Base-by-base conservation (phyloP, 140 eudicot species). In the Bidens hawaiensis region DNA sequence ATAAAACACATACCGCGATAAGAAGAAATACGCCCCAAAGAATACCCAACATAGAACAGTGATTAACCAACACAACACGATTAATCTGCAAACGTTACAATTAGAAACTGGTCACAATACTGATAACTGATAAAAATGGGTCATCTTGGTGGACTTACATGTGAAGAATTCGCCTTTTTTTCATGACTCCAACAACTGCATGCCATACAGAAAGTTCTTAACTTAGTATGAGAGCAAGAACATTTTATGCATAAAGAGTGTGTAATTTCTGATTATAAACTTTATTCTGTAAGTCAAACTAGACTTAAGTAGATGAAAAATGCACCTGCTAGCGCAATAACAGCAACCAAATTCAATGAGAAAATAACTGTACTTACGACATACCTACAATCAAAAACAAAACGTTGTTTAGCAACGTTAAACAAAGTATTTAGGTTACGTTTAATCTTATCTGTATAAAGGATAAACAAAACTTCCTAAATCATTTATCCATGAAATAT, bases 11-110 rank as follows among this genome's bases (percentile, higher is more conserved):
- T 80, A 75, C 81, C 83, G 60, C 15, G 78, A 65, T 25, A 90
- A 34, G 82, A 90, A 86, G 78, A 81, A 83, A 58, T 86, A 86
- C 3, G 77, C 33, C 47, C 97, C 97, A 4, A 81, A 90, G 76
- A 86, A 67, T 62, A 90, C 47, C 97, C 97, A 86, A 68, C 94
- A 83, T 15, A 83, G 49, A 69, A 69, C 71, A 0, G 87, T 84
- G 50, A 90, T 79, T 24, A 83, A 47, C 97, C 95, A 86, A 69
- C 94, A 86, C 28, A 86, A 27, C 41, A 60, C 65, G 19, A 86
- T 70, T 13, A 90, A 69, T 66, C 97, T 90, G 85, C 70, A 56
- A 9, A n/a, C 24, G 22, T 60, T 5, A 70, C 1, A 27, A 24
- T 45, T 14, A 25, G 16, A 42, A 30, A 54, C n/a, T n/a, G n/a